Conservation (phyloP, 805 yeast species). For the Ogataea sp. region DNA sequence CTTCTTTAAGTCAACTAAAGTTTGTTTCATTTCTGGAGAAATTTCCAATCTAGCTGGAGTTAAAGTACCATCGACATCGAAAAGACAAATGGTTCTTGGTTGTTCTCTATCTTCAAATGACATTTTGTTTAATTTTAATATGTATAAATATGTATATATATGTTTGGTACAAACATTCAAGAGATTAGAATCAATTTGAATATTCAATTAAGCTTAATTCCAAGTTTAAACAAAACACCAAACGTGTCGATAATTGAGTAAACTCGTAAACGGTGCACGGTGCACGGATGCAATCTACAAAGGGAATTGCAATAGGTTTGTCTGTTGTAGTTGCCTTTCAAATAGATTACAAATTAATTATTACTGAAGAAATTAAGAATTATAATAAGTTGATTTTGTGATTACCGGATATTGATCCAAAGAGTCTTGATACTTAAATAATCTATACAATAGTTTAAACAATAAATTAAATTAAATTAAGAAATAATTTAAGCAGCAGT, state of each 20-base stretch:
- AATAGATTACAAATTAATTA: no score
- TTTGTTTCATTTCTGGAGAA: constrained; percentile 68
- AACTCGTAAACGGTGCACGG: no score
- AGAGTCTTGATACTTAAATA: background rate
- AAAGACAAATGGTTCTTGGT: constrained; percentile 82
- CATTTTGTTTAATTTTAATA: constrained; percentile 66
- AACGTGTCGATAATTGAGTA: no score
- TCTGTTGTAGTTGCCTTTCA: no score
- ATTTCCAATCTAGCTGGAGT: constrained; percentile 83
- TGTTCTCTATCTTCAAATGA: constrained; percentile 63
- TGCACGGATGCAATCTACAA: no score
- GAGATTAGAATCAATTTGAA: no score
- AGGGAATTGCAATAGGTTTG: no score
- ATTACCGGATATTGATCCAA: background rate
- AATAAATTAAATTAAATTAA: no score
- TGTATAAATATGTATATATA: constrained; percentile 72
- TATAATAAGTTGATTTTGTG: background rate
- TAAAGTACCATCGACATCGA: constrained; percentile 97
- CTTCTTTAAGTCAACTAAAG: constrained; percentile 70
- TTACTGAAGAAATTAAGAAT: no score
- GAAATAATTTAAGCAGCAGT: constrained; percentile 21
- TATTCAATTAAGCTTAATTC: no score
- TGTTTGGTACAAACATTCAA: no score
- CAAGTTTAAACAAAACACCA: no score
- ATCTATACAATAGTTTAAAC: background rate